Percentiles rank a stretch among this genome's conserved stretches.
Conservation (phyloP, 2,329 filamentous ascomycete genomes). For the Fusarium guadeloupense region DNA sequence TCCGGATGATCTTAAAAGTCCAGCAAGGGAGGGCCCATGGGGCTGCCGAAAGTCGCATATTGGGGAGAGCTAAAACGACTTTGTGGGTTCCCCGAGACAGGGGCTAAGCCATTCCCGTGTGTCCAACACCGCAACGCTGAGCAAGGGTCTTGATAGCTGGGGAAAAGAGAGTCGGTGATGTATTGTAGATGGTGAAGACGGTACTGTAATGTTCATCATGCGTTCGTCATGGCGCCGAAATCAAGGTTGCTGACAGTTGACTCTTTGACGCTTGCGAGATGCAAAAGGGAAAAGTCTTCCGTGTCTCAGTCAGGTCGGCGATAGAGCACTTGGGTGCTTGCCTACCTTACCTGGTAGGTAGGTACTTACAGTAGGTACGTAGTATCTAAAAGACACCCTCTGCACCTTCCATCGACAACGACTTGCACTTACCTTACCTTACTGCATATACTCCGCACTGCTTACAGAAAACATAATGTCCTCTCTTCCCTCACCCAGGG, state of each 20-base stretch:
- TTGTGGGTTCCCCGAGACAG: conserved; percentile 27
- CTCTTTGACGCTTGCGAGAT: conserved; percentile 2
- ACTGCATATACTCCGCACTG: too few relatives aligned
- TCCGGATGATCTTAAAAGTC: conserved; percentile 27
- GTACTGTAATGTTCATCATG: conserved; percentile 11
- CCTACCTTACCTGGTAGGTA: background rate
- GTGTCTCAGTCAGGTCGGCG: background rate
- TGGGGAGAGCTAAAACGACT: background rate
- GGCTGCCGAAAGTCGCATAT: conserved; percentile 8
- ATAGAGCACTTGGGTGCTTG: background rate
- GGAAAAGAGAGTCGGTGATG: background rate
- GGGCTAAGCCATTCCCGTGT: conserved; percentile 8
- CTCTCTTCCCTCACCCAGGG: too few relatives aligned
- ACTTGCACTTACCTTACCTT: background rate
- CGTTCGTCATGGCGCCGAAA: conserved; percentile 17
- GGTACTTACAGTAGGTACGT: background rate
- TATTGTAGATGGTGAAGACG: background rate
- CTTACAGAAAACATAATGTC: too few relatives aligned
- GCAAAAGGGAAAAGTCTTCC: background rate
- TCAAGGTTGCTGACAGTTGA: background rate
- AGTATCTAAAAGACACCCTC: too few relatives aligned
- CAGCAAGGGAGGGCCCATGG: conserved; percentile 21
- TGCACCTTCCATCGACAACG: background rate
- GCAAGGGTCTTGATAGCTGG: background rate
- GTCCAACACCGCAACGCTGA: background rate